These are phyloP conservation scores for Paraleonurus japonicus DNA, from an alignment of 257 asterid species.

Conservation along the genomic window DNA sequence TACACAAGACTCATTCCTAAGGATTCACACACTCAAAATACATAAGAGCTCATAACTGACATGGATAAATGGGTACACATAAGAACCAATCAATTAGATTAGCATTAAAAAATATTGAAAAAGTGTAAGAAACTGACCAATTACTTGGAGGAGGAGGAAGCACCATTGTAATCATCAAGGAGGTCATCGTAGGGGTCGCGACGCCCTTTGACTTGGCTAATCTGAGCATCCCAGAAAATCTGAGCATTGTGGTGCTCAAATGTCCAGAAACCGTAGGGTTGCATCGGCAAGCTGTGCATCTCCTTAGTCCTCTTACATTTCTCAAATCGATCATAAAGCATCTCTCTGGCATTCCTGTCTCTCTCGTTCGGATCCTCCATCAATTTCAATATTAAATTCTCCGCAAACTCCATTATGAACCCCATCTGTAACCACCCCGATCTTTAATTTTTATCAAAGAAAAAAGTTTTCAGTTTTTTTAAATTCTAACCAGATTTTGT, in stretches of 20 bases:
- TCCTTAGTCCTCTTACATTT: conserved; percentile 42
- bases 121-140: conserved; percentile 12
- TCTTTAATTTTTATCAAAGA: too few relatives aligned
- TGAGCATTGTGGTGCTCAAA: conserved; percentile 83
- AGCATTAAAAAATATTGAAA: background rate
- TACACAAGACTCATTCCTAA: background rate
- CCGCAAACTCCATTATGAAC: conserved; percentile 89
- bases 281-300: conserved; percentile 69
- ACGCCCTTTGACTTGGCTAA: conserved; percentile 81
- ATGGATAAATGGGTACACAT: background rate
- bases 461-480: background rate
- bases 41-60: background rate
- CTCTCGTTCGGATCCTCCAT: conserved; percentile 88
- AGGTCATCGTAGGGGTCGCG: conserved; percentile 79
- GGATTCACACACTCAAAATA: background rate
- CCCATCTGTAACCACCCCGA: too few relatives aligned
- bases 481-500: background rate
- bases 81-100: background rate
- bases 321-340: conserved; percentile 47
- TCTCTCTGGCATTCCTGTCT: conserved; percentile 68
- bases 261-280: conserved; percentile 91
- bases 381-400: conserved; percentile 63
- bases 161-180: conserved; percentile 34
- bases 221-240: conserved; percentile 50
- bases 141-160: conserved; percentile 20